phyloP scores from a whole-genome alignment of 2,329 filamentous ascomycete species.

The Madurella fahalii region DNA sequence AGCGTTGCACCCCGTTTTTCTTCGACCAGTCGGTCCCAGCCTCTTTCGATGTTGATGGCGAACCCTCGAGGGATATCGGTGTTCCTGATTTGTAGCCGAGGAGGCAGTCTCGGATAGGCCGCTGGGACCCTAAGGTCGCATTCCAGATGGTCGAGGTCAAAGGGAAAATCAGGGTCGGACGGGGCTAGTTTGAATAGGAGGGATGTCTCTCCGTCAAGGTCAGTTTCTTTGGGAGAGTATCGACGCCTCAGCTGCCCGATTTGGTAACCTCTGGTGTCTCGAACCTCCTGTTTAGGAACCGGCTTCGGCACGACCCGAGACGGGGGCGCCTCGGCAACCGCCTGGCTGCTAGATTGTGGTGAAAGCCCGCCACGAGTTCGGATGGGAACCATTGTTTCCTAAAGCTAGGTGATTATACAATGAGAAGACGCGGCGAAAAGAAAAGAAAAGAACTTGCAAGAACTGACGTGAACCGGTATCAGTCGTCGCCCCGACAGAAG shows the following conservation, averaged over 20 bases:
- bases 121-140: slow-evolving; percentile 64
- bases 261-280: slow-evolving; percentile 71
- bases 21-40: slow-evolving; percentile 62
- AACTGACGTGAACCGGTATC: too few relatives aligned
- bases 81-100: slow-evolving; percentile 55
- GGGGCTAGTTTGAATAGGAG: slow-evolving; percentile 64
- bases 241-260: slow-evolving; percentile 67
- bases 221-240: slow-evolving; percentile 50
- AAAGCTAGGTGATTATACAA: background rate
- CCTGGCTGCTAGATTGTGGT: slow-evolving; percentile 35
- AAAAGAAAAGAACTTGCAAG: background rate
- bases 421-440: background rate
- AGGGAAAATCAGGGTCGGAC: slow-evolving; percentile 81
- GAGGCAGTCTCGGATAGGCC: slow-evolving; percentile 55
- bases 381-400: slow-evolving; percentile 22
- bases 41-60: slow-evolving; percentile 70
- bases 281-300: slow-evolving; percentile 57
- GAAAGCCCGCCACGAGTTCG: slow-evolving; percentile 13
- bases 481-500: too few relatives aligned
- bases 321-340: slow-evolving; percentile 40
- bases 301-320: slow-evolving; percentile 60
- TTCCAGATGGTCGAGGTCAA: slow-evolving; percentile 65
- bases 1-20: slow-evolving; percentile 56
- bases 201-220: slow-evolving; percentile 46
- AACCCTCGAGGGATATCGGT: slow-evolving; percentile 58